These are phyloP conservation scores for Magnolia sinica DNA, from an alignment of 164 flowering plant genomes.

Conservation along the genomic window DNA sequence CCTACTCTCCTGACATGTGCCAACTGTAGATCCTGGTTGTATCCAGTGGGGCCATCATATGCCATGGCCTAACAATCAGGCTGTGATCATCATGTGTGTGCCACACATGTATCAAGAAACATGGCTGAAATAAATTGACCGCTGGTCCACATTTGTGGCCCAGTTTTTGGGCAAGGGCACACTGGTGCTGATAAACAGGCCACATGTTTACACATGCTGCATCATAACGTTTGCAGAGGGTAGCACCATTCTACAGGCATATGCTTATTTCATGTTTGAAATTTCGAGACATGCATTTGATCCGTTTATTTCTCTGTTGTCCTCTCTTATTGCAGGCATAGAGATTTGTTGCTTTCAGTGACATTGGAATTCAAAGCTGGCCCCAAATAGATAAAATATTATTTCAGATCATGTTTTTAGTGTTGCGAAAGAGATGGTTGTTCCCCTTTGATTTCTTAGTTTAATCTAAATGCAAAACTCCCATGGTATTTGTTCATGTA, in stretches of 20 bases:
- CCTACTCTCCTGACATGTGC: neutral
- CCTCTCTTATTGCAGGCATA: conserved; percentile 10
- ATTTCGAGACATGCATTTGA: neutral
- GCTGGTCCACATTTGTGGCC: too few species aligned
- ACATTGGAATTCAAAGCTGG: neutral
- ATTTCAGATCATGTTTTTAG: conserved; percentile 1
- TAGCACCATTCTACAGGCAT: neutral
- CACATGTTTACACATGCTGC: too few species aligned
- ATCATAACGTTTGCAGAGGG: too few species aligned
- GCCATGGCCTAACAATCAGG: too few species aligned
- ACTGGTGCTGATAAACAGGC: too few species aligned
- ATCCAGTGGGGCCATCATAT: too few species aligned
- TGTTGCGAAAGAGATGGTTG: neutral
- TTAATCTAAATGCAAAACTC: neutral
- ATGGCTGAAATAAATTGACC: too few species aligned
- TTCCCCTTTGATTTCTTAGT: neutral
- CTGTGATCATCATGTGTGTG: too few species aligned
- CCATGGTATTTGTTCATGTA: conserved; percentile 10
- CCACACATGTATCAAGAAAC: too few species aligned
- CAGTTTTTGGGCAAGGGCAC: too few species aligned
- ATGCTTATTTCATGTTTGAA: neutral
- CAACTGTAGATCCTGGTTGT: too few species aligned
- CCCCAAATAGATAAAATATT: conserved; percentile 6
- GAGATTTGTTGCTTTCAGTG: neutral
- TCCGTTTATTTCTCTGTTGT: too few species aligned